phyloP scores from a whole-genome alignment of 2,329 filamentous ascomycete genomes.

The Coniella vitis region DNA sequence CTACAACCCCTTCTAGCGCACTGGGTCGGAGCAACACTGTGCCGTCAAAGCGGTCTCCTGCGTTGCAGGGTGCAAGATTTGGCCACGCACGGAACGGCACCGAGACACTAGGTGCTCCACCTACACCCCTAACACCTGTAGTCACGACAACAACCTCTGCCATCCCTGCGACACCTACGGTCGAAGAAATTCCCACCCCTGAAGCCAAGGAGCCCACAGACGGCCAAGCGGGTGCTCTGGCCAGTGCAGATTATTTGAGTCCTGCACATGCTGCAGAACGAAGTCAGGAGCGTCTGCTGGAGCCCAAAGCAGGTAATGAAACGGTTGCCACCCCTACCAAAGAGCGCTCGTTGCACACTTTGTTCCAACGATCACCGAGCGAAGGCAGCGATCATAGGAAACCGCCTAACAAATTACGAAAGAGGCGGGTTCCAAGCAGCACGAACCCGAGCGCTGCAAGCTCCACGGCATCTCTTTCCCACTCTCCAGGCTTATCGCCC shows the following conservation, averaged over 20 bases:
- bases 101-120: constrained; percentile 24
- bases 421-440: constrained; percentile 72
- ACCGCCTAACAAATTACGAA: constrained; percentile 84
- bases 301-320: constrained; percentile 23
- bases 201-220: constrained; percentile 19
- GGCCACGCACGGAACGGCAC: constrained; percentile 33
- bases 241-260: constrained; percentile 4
- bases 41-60: constrained; percentile 82
- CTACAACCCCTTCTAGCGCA: constrained; percentile 48
- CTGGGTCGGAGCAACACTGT: constrained; percentile 76
- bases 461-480: constrained; percentile 67
- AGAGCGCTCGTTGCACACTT: constrained; percentile 60
- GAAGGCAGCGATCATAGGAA: constrained; percentile 53
- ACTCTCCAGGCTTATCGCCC: constrained; percentile 41
- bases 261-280: constrained; percentile 27
- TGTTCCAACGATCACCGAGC: constrained; percentile 65
- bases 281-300: constrained; percentile 44
- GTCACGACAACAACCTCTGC: constrained; percentile 40
- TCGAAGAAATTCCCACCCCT: constrained; percentile 29
- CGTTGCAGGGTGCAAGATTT: constrained; percentile 61
- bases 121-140: constrained; percentile 30
- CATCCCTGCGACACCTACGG: constrained; percentile 35
- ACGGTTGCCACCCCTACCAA: constrained; percentile 50
- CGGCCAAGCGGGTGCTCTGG: not conserved
- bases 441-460: constrained; percentile 84